phyloP scores from a whole-genome alignment of 176 grass and related monocot species.

The Secale cereale region DNA sequence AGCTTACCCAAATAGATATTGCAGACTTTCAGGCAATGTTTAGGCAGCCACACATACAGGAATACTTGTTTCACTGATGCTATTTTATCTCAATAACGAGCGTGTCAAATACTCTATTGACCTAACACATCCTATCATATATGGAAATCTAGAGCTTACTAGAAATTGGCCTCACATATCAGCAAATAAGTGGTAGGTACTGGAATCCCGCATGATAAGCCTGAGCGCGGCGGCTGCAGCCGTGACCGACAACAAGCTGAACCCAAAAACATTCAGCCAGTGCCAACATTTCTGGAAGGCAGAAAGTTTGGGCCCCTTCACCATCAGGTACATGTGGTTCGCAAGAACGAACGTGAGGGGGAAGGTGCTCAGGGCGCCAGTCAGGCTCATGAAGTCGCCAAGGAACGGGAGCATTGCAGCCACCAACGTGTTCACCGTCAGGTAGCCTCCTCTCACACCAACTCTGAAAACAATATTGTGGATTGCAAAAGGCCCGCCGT shows the following conservation, averaged over 20 bases:
- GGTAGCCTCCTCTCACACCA: slow-evolving; percentile 79
- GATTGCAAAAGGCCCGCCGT: slow-evolving; percentile 59
- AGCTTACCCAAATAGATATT: neutral
- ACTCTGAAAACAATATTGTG: slow-evolving; percentile 76
- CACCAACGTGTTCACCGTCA: slow-evolving; percentile 77
- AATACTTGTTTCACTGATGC: neutral
- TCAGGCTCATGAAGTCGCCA: slow-evolving; percentile 95
- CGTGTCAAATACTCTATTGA: neutral
- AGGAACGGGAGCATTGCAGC: slow-evolving; percentile 86
- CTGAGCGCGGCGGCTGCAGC: slow-evolving; percentile 76
- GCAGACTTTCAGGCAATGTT: neutral
- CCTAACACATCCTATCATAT: neutral
- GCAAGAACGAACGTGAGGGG: slow-evolving; percentile 93
- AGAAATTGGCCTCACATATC: slow-evolving; percentile 53
- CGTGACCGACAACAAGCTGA: slow-evolving; percentile 47
- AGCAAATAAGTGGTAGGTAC: slow-evolving; percentile 91
- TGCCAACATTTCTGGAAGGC: slow-evolving; percentile 69
- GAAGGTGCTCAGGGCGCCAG: slow-evolving; percentile 84
- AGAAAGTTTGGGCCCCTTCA: slow-evolving; percentile 60
- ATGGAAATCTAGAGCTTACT: neutral
- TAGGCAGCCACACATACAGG: neutral
- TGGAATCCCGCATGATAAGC: slow-evolving; percentile 71
- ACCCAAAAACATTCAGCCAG: slow-evolving; percentile 85
- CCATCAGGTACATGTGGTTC: slow-evolving; percentile 93
- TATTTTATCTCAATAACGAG: slow-evolving; percentile 7